Conservation (phyloP, 129 eudicot genomes). For the Flaveria trinervia region DNA sequence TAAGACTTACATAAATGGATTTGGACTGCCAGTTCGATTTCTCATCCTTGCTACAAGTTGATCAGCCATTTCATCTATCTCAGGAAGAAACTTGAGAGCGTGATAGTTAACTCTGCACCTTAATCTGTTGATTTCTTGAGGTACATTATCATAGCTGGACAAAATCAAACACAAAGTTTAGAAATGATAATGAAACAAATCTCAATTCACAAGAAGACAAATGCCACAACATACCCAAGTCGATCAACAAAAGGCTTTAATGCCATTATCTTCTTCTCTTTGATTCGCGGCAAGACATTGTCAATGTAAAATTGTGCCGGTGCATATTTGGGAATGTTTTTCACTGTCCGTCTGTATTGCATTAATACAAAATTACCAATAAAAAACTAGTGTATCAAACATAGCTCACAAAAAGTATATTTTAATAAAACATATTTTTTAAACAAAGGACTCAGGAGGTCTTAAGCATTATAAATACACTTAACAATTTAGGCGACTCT, state of each 20-base stretch:
- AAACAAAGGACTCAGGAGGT: background rate
- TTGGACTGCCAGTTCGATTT: slow-evolving; percentile 80
- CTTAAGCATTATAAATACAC: background rate
- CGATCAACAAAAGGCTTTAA: slow-evolving; percentile 97
- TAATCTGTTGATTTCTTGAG: slow-evolving; percentile 84
- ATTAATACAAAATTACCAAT: slow-evolving; percentile 15
- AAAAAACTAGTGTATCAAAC: background rate
- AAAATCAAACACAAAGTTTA: slow-evolving; percentile 17
- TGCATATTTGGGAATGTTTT: slow-evolving; percentile 97
- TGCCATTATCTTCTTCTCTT: slow-evolving; percentile 98
- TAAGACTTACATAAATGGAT: slow-evolving; percentile 83
- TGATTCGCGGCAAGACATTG: slow-evolving; percentile 90
- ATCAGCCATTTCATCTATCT: slow-evolving; percentile 92
- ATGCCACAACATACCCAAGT: slow-evolving; percentile 67
- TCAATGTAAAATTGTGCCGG: slow-evolving; percentile 93
- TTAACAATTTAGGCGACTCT: background rate
- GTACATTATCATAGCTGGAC: slow-evolving; percentile 94
- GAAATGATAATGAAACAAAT: slow-evolving; percentile 7
- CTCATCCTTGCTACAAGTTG: slow-evolving; percentile 85
- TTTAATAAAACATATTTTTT: background rate
- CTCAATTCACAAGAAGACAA: background rate
- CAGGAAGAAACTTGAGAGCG: slow-evolving; percentile 94
- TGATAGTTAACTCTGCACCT: slow-evolving; percentile 98
- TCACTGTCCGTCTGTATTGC: slow-evolving; percentile 79
- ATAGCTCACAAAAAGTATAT: background rate